Base-by-base conservation (phyloP, 2,329 filamentous ascomycete species). In the Fusarium palustre region DNA sequence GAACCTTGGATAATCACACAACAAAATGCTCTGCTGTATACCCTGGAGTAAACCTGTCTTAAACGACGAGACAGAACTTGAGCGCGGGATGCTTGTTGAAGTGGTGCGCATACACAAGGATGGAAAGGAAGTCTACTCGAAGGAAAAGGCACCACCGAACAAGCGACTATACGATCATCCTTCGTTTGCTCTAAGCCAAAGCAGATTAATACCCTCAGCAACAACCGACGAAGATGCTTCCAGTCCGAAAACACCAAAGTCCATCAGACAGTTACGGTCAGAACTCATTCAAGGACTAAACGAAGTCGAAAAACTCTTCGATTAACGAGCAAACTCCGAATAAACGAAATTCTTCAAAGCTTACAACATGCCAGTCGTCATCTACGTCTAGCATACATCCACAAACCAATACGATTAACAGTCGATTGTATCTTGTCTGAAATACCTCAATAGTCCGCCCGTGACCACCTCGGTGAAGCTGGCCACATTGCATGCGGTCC, bases 351-450 rank as follows among this genome's bases (percentile, higher is more conserved):
- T 36, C 10, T 36, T 36, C 16, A 36, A 36, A 36, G 5, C 5
- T 43, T 43, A 43, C 42, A 28, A 15, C 9, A 12, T 45, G 39
- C 15, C 45, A 47, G 48, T 65, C 55, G 15, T 60, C 59, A 42
- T 55, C 64, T 55, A 45, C 45, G 30, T 49, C 65, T 69, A 69
- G 53, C 66, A 63, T 68, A 65, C 54, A 65, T 47, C 61, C 33
- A 48, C 54, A 66, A 68, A 38, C 28, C 61, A 67, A 67, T 69
- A 69, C 49, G 66, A 69, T 69, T 69, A 69, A 59, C 55, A 65
- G 56, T 62, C 57, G 53, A 50, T 57, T 66, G 66, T 69, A 56
- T 69, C 55, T 65, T 61, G 50, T 47, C 53, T 68, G 58, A 65
- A 61, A 68, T 60, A 58, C 45, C 62, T 56, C 47, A 55, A 66